Conservation (phyloP, 169 alveolate genomes). For the Perkinsus chesapeaki region DNA sequence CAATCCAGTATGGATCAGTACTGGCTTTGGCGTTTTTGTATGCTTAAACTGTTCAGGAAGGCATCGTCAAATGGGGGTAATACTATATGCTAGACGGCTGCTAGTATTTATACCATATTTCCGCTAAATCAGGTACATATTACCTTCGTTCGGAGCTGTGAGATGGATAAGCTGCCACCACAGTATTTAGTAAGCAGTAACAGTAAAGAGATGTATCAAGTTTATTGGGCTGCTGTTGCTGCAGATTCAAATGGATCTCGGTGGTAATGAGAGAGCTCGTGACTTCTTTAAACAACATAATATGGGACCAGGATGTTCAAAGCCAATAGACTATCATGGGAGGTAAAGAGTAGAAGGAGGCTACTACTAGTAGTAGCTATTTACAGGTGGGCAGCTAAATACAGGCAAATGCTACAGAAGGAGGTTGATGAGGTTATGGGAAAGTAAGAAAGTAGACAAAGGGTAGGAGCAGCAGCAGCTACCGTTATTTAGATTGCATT, state of each 20-base stretch:
- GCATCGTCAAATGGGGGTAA: constrained; percentile 1
- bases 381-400: background rate
- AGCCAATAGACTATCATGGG: background rate
- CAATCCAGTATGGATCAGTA: background rate
- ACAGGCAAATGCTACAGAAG: background rate
- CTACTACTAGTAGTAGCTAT: background rate
- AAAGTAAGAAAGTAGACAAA: too few relatives aligned
- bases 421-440: background rate
- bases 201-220: too few relatives aligned
- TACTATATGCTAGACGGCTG: background rate
- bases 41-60: background rate
- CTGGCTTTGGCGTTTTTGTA: background rate
- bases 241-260: background rate
- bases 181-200: background rate
- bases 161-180: background rate
- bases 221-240: too few relatives aligned
- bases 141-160: background rate
- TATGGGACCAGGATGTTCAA: background rate
- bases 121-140: background rate
- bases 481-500: background rate
- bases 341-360: background rate
- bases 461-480: too few relatives aligned
- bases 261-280: background rate
- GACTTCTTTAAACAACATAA: background rate
- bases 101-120: background rate